A percentile compares a stretch with the other conserved stretches of the same genome.
Conservation (phyloP, 2,329 filamentous ascomycete species). For the Fusarium dlaminii region DNA sequence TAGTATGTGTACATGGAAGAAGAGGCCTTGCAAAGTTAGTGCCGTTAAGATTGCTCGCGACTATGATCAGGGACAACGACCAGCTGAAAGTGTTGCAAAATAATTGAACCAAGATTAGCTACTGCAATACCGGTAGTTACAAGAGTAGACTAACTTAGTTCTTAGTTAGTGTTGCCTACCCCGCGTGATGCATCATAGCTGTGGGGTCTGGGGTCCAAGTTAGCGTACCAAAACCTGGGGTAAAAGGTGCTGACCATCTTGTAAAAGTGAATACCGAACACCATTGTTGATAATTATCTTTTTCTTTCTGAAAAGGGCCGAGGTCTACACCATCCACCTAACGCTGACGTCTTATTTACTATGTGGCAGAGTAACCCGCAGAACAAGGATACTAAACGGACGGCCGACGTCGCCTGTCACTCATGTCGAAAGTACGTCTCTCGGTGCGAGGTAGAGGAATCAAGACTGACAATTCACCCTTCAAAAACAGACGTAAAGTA, state of each 20-base stretch:
- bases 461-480: background rate
- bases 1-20: background rate
- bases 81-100: background rate
- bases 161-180: background rate
- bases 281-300: background rate
- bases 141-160: background rate
- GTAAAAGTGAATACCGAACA: rapidly evolving
- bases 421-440: background rate
- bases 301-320: background rate
- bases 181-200: background rate
- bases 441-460: rapidly evolving
- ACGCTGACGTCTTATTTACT: background rate
- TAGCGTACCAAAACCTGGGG: background rate
- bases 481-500: background rate
- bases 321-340: background rate
- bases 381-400: background rate
- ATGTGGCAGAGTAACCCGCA: background rate
- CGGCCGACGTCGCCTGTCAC: background rate
- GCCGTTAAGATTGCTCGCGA: rapidly evolving
- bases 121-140: background rate
- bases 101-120: background rate
- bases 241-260: background rate
- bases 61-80: background rate
- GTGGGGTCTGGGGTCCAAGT: background rate
- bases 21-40: rapidly evolving